These are phyloP conservation scores for Wickerhamomyces subpelliculosus DNA, from an alignment of 805 yeast genomes.

Conservation along the genomic window DNA sequence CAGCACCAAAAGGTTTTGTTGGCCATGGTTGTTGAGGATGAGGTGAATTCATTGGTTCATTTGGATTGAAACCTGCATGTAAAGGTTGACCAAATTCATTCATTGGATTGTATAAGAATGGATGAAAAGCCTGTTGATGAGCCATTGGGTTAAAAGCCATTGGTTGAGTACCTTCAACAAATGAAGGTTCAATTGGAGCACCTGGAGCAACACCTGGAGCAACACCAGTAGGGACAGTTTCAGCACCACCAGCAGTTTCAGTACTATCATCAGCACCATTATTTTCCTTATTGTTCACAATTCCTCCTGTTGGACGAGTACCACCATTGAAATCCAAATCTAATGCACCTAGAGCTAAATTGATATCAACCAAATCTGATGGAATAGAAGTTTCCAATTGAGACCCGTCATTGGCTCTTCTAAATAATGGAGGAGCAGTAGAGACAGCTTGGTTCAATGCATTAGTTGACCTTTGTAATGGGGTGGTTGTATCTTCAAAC, in stretches of 20 bases:
- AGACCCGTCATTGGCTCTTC: slow-evolving; percentile 6
- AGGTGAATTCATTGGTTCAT: slow-evolving; percentile 10
- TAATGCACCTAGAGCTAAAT: slow-evolving; percentile 20
- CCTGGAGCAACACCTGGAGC: slow-evolving; percentile 25
- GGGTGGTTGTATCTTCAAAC: slow-evolving; percentile 15
- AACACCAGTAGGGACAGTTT: slow-evolving; percentile 26
- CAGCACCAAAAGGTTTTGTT: slow-evolving; percentile 12
- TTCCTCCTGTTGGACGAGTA: background rate
- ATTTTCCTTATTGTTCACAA: background rate
- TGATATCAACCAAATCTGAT: slow-evolving; percentile 17
- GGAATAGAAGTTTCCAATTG: slow-evolving; percentile 6
- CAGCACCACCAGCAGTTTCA: slow-evolving; percentile 4
- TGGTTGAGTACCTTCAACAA: slow-evolving; percentile 1
- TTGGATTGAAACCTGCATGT: slow-evolving; percentile 14
- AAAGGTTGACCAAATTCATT: slow-evolving; percentile 23
- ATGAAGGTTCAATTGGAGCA: slow-evolving; percentile 16
- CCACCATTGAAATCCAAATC: slow-evolving; percentile 19
- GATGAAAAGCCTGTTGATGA: slow-evolving; percentile 18
- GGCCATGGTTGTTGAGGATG: slow-evolving; percentile 14
- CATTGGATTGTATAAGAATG: slow-evolving; percentile 17
- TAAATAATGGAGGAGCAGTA: slow-evolving; percentile 21
- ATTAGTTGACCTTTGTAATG: slow-evolving; percentile 18
- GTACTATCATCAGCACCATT: slow-evolving; percentile 4
- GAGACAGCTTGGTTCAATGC: slow-evolving; percentile 10
- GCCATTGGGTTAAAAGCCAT: background rate